Evolutionary conservation across 2,329 filamentous ascomycete species (phyloP), one percentile per base, ranked within the genome.

Genomic region (Pseudogymnoascus sp.): DNA sequence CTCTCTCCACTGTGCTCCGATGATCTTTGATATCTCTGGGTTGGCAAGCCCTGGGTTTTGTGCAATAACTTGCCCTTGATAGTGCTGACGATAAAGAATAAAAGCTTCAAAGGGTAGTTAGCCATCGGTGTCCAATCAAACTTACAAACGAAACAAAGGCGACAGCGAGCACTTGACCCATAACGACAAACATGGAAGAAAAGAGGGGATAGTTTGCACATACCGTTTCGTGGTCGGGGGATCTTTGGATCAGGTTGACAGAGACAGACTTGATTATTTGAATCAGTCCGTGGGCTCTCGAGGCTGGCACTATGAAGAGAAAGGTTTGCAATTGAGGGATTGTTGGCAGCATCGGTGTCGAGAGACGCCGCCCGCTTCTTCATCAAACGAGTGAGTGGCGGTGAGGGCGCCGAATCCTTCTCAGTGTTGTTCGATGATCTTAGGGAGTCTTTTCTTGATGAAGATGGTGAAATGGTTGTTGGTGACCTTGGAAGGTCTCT

Each of bases 11-110:
- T 92, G 88, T 73, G 71, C 70, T 59, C 93, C 93, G 67, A 97
- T 96, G 68, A 97, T 95, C 76, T 97, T 97, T 66, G 93, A 97
- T 68, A 97, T 96, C 59, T 97, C 91, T 2, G 93, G 93, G 74
- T 97, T 97, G 50, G 92, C 87, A 66, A 97, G 84, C 47, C 91
- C 89, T n/a, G 92, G 93, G 70, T 97, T 84, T 67, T 90, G 83
- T 60, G 86, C 81, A 37, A 92, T 88, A 58, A 97, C 90, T 57
- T 85, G 80, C 16, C 89, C 86, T 74, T 97, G 93, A 70, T 94
- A 88, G 73, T 95, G 89, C 73, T 97, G 92, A 38, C 94, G 91
- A 78, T 96, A 99, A 68, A 99, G 81, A 67, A 99, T 99, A 77
- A 99, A 99, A 58, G 93, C 94, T 99, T 74, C 65, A 73, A 72